Evolutionary conservation across 2,329 filamentous ascomycete genomes (phyloP), one percentile per base, ranked within the genome.

Genomic region (Atkinsonella hypoxylon): DNA sequence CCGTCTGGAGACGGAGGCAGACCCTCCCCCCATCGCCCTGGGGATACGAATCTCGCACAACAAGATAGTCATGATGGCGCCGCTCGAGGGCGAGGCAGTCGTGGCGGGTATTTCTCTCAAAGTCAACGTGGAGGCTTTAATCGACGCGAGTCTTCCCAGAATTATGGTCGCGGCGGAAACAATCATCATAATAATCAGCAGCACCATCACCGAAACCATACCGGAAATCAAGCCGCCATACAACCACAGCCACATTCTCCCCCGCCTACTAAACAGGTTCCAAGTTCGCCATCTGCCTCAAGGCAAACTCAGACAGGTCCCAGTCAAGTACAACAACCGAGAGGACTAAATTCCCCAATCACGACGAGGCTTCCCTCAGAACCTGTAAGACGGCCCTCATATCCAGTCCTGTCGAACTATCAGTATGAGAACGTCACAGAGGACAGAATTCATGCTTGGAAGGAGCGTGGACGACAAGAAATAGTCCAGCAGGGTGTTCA

Each of bases 391-490:
- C 61, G 44, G 30, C 32, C 43, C 15, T 17, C 13, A 12, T 47
- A 65, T 32, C 64, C 70, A 8, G 57, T 66, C 36, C 61, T 61
- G 45, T 68, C 72, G 31, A 71, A 68, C 47, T 93, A 86, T 65
- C 78, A 77, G 58, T 96, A 93, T 66, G 78, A 84, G 51, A 82
- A 85, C 59, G 67, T 96, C 45, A 93, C 86, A 4, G 81, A 88
- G 55, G 77, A 82, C 20, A 75, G 78, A 50, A 65, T 93, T 47
- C 70, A 74, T 32, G 68, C 72, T 31, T 97, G 93, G 93, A 68
- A 74, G 39, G 72, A 76, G 34, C 74, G 70, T 44, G 87, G 86
- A 31, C 83, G 82, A 51, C 75, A 83, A 54, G 77, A 80, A 26
- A 71, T 95, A 12, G 68, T 91, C 18, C 75, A 81, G 20, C 75